phyloP scores from a whole-genome alignment of 768 basidiomycete species.

The Tulasnella sp. region DNA sequence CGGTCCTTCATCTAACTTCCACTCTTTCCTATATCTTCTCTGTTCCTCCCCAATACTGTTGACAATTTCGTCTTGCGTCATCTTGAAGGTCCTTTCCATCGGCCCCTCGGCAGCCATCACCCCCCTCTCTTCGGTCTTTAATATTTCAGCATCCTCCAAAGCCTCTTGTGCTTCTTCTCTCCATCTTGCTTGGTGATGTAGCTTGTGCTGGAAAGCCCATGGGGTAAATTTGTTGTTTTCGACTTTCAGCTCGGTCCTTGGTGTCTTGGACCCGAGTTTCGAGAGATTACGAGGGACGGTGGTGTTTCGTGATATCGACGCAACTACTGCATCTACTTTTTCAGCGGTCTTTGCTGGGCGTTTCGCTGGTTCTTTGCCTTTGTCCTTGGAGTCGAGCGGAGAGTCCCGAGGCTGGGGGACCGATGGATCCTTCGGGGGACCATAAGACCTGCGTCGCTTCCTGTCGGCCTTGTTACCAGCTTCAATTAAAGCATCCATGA shows the following conservation, averaged over 20 bases:
- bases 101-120: constrained; percentile 73
- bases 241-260: background rate
- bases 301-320: constrained; percentile 12
- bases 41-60: constrained; percentile 71
- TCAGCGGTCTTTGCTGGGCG: background rate
- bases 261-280: constrained; percentile 10
- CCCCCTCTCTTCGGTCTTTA: constrained; percentile 72
- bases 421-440: background rate
- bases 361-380: background rate
- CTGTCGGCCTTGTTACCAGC: background rate
- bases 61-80: constrained; percentile 78
- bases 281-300: background rate
- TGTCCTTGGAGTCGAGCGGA: background rate
- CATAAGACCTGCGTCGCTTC: background rate
- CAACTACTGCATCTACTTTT: background rate
- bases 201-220: constrained; percentile 21
- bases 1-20: constrained; percentile 82
- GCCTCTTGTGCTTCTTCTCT: constrained; percentile 51
- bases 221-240: constrained; percentile 23
- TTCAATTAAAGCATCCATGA: constrained; percentile 17
- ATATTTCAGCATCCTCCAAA: constrained; percentile 69
- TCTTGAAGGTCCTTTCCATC: constrained; percentile 89
- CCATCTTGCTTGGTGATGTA: constrained; percentile 26
- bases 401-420: background rate
- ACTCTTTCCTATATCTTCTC: constrained; percentile 71